Base-by-base conservation (phyloP, 2,329 filamentous ascomycete genomes). In the Exophiala lecanii-corni region DNA sequence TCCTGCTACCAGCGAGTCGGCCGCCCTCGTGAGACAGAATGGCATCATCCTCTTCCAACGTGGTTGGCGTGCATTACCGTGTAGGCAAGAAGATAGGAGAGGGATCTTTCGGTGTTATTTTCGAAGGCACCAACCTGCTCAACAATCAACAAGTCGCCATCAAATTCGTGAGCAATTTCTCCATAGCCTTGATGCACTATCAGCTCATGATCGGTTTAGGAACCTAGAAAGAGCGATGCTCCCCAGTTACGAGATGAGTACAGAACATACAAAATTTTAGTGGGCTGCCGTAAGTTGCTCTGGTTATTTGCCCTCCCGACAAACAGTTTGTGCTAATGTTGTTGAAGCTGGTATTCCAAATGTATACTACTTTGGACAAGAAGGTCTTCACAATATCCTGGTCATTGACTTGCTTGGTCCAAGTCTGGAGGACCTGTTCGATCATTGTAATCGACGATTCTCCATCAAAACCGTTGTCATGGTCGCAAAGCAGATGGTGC, bases 71-170 rank as follows among this genome's bases (percentile, higher is more conserved):
- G 57, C 92, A 98, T 73, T 98, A 98, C 70, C 81, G 92, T 56
- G 92, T 98, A 56, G 92, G 92, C 60, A 97, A 97, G 80, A 98
- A 98, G 75, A 97, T 98, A 59, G 92, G 92, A 66, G 92, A 97
- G 79, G 91, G 91, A 55, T 95, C 89, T 28, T 97, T 97, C 62
- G 91, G 91, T 74, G 92, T 97, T 59, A 96, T 97, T 64, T 97
- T 97, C 62, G 92, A 97, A 70, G 92, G 92, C 57, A 97, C 89
- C 62, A 98, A 98, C 67, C 78, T 98, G 59, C 77, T 98, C 67
- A 98, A 98, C 76, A 96, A 94, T 70, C 92, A 97, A 69, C 89
- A 96, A 72, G 91, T 98, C 52, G 92, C 92, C 62, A 98, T 98
- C 76, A 98, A 98, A 76, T 98, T 98, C 71, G 88, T 94, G 72